Evolutionary conservation across 345 rosid genomes (phyloP).

Genomic region (Eucalyptus regnans): DNA sequence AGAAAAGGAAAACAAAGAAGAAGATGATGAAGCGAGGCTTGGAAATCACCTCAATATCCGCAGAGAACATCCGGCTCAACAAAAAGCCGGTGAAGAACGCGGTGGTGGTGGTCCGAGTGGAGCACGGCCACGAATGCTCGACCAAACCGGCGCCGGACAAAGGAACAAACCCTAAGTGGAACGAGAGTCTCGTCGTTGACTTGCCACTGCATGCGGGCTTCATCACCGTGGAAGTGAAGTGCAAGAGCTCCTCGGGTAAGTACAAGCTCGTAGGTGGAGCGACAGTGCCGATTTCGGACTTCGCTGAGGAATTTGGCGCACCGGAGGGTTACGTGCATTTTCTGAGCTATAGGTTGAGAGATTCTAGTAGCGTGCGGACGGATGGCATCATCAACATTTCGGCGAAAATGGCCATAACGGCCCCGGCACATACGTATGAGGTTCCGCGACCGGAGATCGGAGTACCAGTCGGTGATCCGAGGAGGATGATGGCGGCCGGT

Average conservation of each 20-base stretch:
- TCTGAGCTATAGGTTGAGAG: slow-evolving; percentile 60
- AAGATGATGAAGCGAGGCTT: neutral
- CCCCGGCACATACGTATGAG: neutral
- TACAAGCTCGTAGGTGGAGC: slow-evolving; percentile 24
- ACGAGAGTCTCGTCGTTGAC: slow-evolving; percentile 11
- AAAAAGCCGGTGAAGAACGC: slow-evolving; percentile 30
- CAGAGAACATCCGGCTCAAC: slow-evolving; percentile 32
- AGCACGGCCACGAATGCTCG: neutral
- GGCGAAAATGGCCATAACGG: slow-evolving; percentile 16
- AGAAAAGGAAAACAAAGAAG: neutral
- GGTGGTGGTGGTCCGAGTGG: slow-evolving; percentile 13
- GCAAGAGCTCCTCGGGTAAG: slow-evolving; percentile 7
- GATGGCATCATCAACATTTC: slow-evolving; percentile 58
- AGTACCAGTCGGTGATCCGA: neutral
- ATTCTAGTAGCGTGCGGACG: slow-evolving; percentile 15
- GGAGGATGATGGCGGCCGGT: neutral
- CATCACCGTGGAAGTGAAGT: slow-evolving; percentile 24
- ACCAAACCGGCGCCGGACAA: slow-evolving; percentile 14
- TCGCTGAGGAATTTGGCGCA: slow-evolving; percentile 23
- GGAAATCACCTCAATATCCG: slow-evolving; percentile 33
- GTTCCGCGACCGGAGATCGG: neutral
- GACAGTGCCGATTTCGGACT: slow-evolving; percentile 45
- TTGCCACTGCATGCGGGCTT: slow-evolving; percentile 20
- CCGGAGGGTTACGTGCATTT: slow-evolving; percentile 42
- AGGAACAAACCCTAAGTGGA: slow-evolving; percentile 48